These are phyloP conservation scores for Eustoma russellianum DNA, from an alignment of 257 asterid genomes.

Conservation along the genomic window DNA sequence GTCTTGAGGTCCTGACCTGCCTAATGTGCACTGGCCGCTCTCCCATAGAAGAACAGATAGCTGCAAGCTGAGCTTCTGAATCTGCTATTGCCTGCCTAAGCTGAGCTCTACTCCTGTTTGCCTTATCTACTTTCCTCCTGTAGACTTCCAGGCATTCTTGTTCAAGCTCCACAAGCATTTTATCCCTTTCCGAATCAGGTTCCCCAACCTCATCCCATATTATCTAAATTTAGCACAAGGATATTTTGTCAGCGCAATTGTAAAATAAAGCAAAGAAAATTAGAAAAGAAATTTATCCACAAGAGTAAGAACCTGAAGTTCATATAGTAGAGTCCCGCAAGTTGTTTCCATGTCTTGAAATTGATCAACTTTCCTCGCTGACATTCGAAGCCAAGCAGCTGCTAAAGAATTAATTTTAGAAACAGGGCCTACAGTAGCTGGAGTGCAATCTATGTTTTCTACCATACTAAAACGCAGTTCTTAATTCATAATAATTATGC, in stretches of 20 bases:
- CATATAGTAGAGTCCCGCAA: constrained; percentile 72
- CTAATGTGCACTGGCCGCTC: constrained; percentile 90
- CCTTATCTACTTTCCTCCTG: constrained; percentile 91
- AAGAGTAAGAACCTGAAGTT: constrained; percentile 58
- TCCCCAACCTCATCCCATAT: constrained; percentile 99
- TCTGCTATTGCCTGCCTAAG: constrained; percentile 96
- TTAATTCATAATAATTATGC: too few species aligned
- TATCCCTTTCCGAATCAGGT: constrained; percentile 71
- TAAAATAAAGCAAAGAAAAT: neutral
- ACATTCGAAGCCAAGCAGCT: constrained; percentile 18
- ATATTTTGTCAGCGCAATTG: neutral
- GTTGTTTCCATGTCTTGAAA: constrained; percentile 61
- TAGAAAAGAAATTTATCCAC: neutral
- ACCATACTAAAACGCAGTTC: too few species aligned
- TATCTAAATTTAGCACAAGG: constrained; percentile 36
- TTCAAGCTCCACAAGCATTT: constrained; percentile 78
- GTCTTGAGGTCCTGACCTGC: constrained; percentile 40
- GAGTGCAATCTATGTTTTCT: neutral
- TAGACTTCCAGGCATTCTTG: constrained; percentile 88
- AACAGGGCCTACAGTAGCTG: neutral
- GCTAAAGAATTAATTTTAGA: too few species aligned
- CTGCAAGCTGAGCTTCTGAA: constrained; percentile 96
- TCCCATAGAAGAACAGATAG: constrained; percentile 87
- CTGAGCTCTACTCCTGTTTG: constrained; percentile 85
- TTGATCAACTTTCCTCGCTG: constrained; percentile 28